These are phyloP conservation scores for Aphanomyces cochlioides DNA, from an alignment of 352 stramenopile species.

Conservation along the genomic window DNA sequence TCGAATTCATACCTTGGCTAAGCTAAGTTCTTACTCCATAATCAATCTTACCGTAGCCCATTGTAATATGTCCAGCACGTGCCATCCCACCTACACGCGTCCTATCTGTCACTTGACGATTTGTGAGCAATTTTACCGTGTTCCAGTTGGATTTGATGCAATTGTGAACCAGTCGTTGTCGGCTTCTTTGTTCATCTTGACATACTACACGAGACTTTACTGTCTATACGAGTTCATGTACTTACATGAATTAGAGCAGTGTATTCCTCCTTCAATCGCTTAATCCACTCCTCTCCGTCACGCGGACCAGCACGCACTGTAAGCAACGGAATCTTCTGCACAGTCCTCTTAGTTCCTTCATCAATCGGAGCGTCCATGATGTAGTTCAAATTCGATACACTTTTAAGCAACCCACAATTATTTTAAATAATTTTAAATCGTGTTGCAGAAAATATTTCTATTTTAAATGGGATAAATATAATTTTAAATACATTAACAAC, in stretches of 20 bases:
- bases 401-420: too few species aligned
- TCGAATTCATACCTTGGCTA: conserved; percentile 56
- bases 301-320: conserved; percentile 67
- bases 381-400: not conserved
- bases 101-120: not conserved
- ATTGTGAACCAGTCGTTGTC: conserved; percentile 91
- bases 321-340: conserved; percentile 84
- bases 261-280: conserved; percentile 85
- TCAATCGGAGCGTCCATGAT: conserved; percentile 76
- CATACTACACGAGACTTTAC: conserved; percentile 45
- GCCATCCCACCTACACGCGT: conserved; percentile 53
- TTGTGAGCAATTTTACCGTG: conserved; percentile 35
- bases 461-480: not conserved
- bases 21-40: not conserved
- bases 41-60: conserved; percentile 59
- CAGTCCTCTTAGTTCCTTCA: conserved; percentile 70
- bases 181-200: conserved; percentile 87
- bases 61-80: conserved; percentile 89
- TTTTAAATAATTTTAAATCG: not conserved
- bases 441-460: not conserved
- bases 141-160: conserved; percentile 78
- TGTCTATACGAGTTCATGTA: not conserved
- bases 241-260: conserved; percentile 71
- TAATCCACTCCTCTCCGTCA: conserved; percentile 75
- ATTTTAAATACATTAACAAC: not conserved